phyloP scores from a whole-genome alignment of 805 yeast genomes.

The Candida nanaspora region DNA sequence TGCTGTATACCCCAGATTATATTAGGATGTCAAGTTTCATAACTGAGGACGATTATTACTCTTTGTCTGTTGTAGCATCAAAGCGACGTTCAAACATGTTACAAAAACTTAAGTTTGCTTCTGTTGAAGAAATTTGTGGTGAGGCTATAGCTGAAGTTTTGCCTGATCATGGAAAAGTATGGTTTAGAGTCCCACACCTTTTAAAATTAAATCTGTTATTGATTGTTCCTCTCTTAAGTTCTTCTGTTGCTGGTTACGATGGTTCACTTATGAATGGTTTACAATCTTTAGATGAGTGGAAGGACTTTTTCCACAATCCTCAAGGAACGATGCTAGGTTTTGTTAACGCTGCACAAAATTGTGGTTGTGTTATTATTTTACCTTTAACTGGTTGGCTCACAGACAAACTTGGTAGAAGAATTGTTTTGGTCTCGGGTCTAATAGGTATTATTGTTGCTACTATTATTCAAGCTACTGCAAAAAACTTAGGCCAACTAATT shows the following conservation, averaged over 20 bases:
- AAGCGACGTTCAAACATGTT: no score
- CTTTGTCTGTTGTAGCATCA: no score
- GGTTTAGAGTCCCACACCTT: constrained; percentile 32
- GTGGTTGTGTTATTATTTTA: constrained; percentile 29
- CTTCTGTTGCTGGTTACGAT: constrained; percentile 37
- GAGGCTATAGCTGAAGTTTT: constrained; percentile 11
- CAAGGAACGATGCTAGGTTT: constrained; percentile 27
- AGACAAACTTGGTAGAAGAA: constrained; percentile 51
- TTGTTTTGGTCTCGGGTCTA: constrained; percentile 44
- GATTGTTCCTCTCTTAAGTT: constrained; percentile 9
- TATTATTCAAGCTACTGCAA: constrained; percentile 41
- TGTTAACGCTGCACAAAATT: constrained; percentile 28
- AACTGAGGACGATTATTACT: no score
- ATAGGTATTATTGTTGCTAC: constrained; percentile 48
- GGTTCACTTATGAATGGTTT: constrained; percentile 40
- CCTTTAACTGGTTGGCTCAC: constrained; percentile 29
- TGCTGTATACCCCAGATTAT: no score
- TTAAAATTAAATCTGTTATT: constrained; percentile 6
- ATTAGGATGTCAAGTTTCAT: no score
- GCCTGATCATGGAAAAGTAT: constrained; percentile 21
- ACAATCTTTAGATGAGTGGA: constrained; percentile 34
- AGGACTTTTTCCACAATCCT: constrained; percentile 24
- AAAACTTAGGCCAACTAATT: constrained; percentile 26
- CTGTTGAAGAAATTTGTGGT: constrained; percentile 14
- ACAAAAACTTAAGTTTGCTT: constrained; percentile 2